phyloP scores from a whole-genome alignment of 1,284 basidiomycete genomes.

The Cutaneotrichosporon cavernicola region DNA sequence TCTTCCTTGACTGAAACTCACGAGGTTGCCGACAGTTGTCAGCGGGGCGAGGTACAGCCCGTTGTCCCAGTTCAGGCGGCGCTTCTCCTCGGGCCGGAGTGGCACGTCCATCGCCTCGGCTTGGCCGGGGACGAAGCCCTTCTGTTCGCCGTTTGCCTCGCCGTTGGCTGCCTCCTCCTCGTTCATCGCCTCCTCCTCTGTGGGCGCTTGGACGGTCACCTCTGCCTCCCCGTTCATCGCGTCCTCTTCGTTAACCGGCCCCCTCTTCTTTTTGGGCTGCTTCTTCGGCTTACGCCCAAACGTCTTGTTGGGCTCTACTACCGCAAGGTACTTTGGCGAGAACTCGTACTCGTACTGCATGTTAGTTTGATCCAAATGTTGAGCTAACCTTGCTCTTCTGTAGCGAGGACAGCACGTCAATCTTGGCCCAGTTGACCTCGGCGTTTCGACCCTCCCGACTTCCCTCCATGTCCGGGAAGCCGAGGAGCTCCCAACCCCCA shows the following conservation, averaged over 20 bases:
- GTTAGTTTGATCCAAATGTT: background rate
- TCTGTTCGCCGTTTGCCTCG: slow-evolving; percentile 30
- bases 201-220: slow-evolving; percentile 28
- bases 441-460: slow-evolving; percentile 63
- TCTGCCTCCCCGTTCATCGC: slow-evolving; percentile 28
- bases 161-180: slow-evolving; percentile 32
- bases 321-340: slow-evolving; percentile 66
- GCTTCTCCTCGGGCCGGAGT: slow-evolving; percentile 76
- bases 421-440: slow-evolving; percentile 72
- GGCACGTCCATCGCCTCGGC: slow-evolving; percentile 53
- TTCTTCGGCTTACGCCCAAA: slow-evolving; percentile 31
- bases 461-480: slow-evolving; percentile 62
- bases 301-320: slow-evolving; percentile 57
- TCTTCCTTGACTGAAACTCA: slow-evolving; percentile 50
- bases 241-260: slow-evolving; percentile 46
- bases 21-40: slow-evolving; percentile 92
- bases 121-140: slow-evolving; percentile 40
- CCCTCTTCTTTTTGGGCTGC: slow-evolving; percentile 12
- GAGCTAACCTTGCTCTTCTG: slow-evolving; percentile 64
- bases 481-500: slow-evolving; percentile 51
- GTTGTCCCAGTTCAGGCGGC: slow-evolving; percentile 77
- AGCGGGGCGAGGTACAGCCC: slow-evolving; percentile 92
- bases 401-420: slow-evolving; percentile 61
- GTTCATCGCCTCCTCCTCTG: slow-evolving; percentile 31
- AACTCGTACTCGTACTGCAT: slow-evolving; percentile 62